Base-by-base conservation (phyloP, 306 rosid species). In the Senna siamea region DNA sequence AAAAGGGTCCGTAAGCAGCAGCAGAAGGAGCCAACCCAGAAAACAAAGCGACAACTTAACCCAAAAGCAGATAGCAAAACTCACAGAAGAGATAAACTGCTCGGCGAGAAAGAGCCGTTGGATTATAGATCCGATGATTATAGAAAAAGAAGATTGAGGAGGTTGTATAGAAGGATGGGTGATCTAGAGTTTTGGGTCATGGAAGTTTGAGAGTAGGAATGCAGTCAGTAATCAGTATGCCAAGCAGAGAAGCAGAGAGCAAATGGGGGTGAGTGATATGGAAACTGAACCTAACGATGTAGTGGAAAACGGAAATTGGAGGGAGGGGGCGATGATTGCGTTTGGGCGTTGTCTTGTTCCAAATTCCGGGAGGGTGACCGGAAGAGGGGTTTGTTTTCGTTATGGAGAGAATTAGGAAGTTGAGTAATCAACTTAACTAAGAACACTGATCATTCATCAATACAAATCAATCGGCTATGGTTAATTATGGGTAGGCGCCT, bases 261-360 rank as follows among this genome's bases (percentile, higher is more conserved):
- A 71, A 81, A 66, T 6, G 75, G 9, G 56, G 61, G 57, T 58
- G 4, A 15, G 13, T 44, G 12, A 69, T 72, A 57, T 41, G 4
- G 52, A 62, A 54, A 64, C n/a, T 7, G n/a, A 48, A 55, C 47
- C 23, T 13, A 66, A 73, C 6, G 22, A 68, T 56, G 40, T 6
- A 22, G 38, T 14, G 54, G 18, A 5, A 46, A 41, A 14, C 6
- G 53, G 65, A 7, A 77, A 37, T 48, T 32, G 53, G 18, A 80
- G 72, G 80, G 74, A 28, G 15, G 28, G 47, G 61, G 78, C 75
- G 70, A 26, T 66, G 76, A 58, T 32, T 37, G 53, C 48, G 30
- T 44, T 40, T 38, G 11, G 9, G 19, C 52, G 6, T 35, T 30
- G 72, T 13, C 51, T 69, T 18, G 20, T 19, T 53, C 51, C 63